A percentile compares a stretch with the other conserved stretches of the same genome.
phyloP scores from a whole-genome alignment of 768 basidiomycete species.

The Lactarius vividus region DNA sequence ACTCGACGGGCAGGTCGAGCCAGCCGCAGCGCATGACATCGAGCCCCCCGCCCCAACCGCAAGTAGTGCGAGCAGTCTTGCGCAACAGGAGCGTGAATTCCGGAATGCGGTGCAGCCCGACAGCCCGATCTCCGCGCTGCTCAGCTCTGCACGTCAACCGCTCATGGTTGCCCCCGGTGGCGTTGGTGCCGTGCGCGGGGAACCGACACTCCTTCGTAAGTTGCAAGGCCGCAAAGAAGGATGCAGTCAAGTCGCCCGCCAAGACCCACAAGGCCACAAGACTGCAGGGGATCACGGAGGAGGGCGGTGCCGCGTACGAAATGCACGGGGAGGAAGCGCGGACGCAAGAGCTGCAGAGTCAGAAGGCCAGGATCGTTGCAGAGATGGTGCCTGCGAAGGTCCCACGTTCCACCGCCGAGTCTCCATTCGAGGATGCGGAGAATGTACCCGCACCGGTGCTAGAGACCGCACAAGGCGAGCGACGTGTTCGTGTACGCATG shows the following conservation, averaged over 20 bases:
- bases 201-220: slow-evolving; percentile 50
- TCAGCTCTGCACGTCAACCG: slow-evolving; percentile 87
- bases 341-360: slow-evolving; percentile 79
- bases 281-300: slow-evolving; percentile 48
- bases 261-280: slow-evolving; percentile 38
- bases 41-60: slow-evolving; percentile 19
- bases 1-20: slow-evolving; percentile 60
- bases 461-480: slow-evolving; percentile 11
- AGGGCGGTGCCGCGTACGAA: slow-evolving; percentile 32
- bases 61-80: slow-evolving; percentile 56
- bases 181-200: slow-evolving; percentile 38
- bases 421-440: slow-evolving; percentile 34
- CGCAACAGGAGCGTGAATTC: slow-evolving; percentile 94
- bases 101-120: slow-evolving; percentile 93
- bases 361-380: slow-evolving; percentile 91
- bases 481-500: slow-evolving; percentile 13
- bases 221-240: slow-evolving; percentile 52
- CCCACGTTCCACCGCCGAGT: slow-evolving; percentile 30
- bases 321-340: slow-evolving; percentile 41
- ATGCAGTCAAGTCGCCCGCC: slow-evolving; percentile 52
- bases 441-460: slow-evolving; percentile 34
- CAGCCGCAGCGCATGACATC: slow-evolving; percentile 31
- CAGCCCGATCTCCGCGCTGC: slow-evolving; percentile 87
- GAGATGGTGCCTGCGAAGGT: slow-evolving; percentile 77
- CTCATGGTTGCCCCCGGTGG: slow-evolving; percentile 58